Conservation (phyloP, 495 filamentous ascomycete species). For the Podospora appendiculata region DNA sequence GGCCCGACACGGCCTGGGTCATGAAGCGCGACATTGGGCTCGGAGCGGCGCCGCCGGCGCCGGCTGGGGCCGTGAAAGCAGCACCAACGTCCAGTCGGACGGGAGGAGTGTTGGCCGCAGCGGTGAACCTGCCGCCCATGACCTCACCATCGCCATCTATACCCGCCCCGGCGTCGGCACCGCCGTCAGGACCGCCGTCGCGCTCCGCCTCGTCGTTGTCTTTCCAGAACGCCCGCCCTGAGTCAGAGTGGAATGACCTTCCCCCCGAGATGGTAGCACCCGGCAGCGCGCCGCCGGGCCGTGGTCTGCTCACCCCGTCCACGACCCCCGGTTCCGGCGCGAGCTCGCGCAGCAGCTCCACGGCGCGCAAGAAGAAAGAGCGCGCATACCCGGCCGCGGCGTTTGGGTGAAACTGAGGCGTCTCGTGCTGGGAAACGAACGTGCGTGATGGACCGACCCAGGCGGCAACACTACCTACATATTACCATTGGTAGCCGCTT, state of each 20-base stretch:
- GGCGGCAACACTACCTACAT: no score
- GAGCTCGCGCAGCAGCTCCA: conserved; percentile 40
- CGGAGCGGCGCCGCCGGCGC: not conserved
- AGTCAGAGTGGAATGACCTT: conserved; percentile 51
- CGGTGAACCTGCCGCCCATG: conserved; percentile 20
- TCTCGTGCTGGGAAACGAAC: no score
- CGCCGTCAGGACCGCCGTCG: conserved; percentile 1
- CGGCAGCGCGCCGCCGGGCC: not conserved
- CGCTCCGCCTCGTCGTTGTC: conserved; percentile 27
- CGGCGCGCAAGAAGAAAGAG: conserved; percentile 39
- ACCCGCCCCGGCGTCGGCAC: no score
- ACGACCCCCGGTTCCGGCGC: conserved; percentile 25
- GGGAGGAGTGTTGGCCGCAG: conserved; percentile 13
- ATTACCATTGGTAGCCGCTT: no score
- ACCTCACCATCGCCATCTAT: not conserved
- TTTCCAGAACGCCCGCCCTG: conserved; percentile 43
- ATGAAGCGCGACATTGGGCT: conserved; percentile 43
- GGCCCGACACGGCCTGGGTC: conserved; percentile 71
- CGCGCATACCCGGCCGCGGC: conserved; percentile 45
- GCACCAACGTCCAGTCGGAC: no score
- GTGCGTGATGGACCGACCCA: no score
- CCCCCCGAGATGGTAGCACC: conserved; percentile 40
- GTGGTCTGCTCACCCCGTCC: not conserved
- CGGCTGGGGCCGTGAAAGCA: no score
- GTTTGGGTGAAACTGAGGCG: conserved; percentile 25